A percentile compares a stretch with the other conserved stretches of the same genome.
phyloP scores from a whole-genome alignment of 768 basidiomycete genomes.

The Filobasidium floriforme region DNA sequence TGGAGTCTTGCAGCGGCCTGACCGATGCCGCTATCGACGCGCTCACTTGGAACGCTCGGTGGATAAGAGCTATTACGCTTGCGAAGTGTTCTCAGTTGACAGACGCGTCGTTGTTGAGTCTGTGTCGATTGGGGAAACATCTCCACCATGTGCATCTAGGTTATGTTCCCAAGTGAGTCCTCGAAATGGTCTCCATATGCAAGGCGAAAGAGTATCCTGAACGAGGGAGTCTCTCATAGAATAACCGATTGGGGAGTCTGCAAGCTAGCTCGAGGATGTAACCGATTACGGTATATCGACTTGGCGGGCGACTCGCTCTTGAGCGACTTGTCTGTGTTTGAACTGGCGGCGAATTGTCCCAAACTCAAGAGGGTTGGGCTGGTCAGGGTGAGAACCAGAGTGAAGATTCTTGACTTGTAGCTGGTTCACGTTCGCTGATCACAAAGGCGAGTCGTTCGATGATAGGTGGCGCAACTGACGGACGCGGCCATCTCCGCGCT shows the following conservation, averaged over 20 bases:
- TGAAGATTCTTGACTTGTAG: background rate
- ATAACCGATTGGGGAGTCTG: slow-evolving; percentile 86
- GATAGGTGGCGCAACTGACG: slow-evolving; percentile 67
- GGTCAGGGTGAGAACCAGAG: slow-evolving; percentile 56
- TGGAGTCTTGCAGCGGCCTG: slow-evolving; percentile 73
- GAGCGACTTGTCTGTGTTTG: slow-evolving; percentile 90
- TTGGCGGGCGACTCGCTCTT: slow-evolving; percentile 76
- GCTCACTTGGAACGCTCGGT: slow-evolving; percentile 69
- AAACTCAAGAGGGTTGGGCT: slow-evolving; percentile 91
- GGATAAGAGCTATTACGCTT: slow-evolving; percentile 75
- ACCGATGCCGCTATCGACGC: slow-evolving; percentile 78
- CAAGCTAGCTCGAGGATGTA: slow-evolving; percentile 74
- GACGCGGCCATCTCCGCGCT: slow-evolving; percentile 87
- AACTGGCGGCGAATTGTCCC: slow-evolving; percentile 68
- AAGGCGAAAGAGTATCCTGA: slow-evolving; percentile 27
- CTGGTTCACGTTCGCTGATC: background rate
- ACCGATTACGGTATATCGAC: slow-evolving; percentile 86
- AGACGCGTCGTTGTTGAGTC: slow-evolving; percentile 70
- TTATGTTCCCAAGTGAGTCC: slow-evolving; percentile 57
- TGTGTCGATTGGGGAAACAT: slow-evolving; percentile 80
- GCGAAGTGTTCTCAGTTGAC: slow-evolving; percentile 76
- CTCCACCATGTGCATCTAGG: slow-evolving; percentile 92
- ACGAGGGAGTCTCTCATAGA: slow-evolving; percentile 39
- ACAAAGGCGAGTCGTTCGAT: background rate
- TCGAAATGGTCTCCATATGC: background rate